Conservation (phyloP, 202 grass and related monocot genomes). For the Setaria italica region DNA sequence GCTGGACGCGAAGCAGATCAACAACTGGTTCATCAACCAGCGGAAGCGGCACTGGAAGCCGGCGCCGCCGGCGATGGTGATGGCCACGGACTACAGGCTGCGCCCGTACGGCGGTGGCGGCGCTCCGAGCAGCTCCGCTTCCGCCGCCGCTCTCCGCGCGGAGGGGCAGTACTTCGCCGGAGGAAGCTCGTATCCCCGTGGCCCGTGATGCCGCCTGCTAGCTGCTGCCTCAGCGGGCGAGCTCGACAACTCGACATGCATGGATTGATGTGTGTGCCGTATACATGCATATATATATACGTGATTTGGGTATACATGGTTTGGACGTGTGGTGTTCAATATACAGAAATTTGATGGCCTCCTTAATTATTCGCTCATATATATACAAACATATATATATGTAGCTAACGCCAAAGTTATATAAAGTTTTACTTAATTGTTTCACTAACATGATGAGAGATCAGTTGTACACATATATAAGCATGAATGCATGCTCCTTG, state of each 20-base stretch:
- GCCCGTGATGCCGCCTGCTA: slow-evolving; percentile 31
- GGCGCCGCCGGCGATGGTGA: slow-evolving; percentile 49
- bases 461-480: neutral
- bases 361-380: neutral
- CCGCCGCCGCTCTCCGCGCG: too few species aligned
- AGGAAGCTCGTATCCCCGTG: slow-evolving; percentile 51
- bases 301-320: slow-evolving; percentile 29
- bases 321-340: slow-evolving; percentile 11
- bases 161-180: slow-evolving; percentile 50
- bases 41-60: slow-evolving; percentile 96
- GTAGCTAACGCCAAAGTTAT: slow-evolving; percentile 3
- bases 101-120: slow-evolving; percentile 15
- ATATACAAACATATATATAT: neutral
- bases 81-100: slow-evolving; percentile 49
- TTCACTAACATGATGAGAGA: neutral
- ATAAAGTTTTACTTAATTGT: slow-evolving; percentile 2
- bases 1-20: slow-evolving; percentile 90
- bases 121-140: slow-evolving; percentile 37
- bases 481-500: slow-evolving; percentile 1
- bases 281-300: neutral
- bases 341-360: slow-evolving; percentile 3
- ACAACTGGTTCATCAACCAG: slow-evolving; percentile 99
- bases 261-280: neutral
- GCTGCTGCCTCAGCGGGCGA: neutral
- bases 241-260: neutral